These are phyloP conservation scores for Pyrrhoderma lamaoense DNA, from an alignment of 1,284 basidiomycete genomes.

Conservation along the genomic window DNA sequence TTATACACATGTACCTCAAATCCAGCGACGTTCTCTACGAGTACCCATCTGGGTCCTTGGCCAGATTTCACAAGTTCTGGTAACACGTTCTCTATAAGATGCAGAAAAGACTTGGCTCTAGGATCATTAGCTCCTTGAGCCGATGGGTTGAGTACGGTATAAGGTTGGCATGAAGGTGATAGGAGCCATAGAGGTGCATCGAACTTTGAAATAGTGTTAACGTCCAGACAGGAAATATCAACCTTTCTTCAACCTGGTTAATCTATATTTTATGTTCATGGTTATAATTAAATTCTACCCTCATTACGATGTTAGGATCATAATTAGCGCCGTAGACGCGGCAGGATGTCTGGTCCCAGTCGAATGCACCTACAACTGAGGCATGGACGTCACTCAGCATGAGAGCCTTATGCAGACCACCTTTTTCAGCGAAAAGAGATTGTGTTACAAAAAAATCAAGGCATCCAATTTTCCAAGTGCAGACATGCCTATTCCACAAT, in stretches of 20 bases:
- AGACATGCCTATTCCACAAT: constrained; percentile 59
- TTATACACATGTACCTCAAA: constrained; percentile 50
- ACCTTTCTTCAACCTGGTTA: constrained; percentile 31
- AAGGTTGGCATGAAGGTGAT: constrained; percentile 75
- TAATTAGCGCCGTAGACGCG: constrained; percentile 57
- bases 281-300: constrained; percentile 32
- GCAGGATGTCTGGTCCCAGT: constrained; percentile 70
- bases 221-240: constrained; percentile 54
- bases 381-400: constrained; percentile 38
- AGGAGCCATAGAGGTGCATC: constrained; percentile 60
- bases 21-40: constrained; percentile 74
- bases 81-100: constrained; percentile 57
- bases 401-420: constrained; percentile 66
- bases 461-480: too few species aligned
- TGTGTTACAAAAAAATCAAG: too few species aligned
- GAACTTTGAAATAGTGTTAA: constrained; percentile 30
- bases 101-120: constrained; percentile 66
- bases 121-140: constrained; percentile 64
- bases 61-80: constrained; percentile 42
- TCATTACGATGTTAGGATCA: constrained; percentile 37
- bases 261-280: neutral
- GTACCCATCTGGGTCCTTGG: constrained; percentile 46
- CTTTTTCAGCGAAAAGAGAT: constrained; percentile 30
- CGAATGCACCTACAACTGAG: constrained; percentile 53
- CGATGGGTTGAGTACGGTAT: constrained; percentile 65